Evolutionary conservation across 345 rosid genomes (phyloP).

Genomic region (Pistacia atlantica): DNA sequence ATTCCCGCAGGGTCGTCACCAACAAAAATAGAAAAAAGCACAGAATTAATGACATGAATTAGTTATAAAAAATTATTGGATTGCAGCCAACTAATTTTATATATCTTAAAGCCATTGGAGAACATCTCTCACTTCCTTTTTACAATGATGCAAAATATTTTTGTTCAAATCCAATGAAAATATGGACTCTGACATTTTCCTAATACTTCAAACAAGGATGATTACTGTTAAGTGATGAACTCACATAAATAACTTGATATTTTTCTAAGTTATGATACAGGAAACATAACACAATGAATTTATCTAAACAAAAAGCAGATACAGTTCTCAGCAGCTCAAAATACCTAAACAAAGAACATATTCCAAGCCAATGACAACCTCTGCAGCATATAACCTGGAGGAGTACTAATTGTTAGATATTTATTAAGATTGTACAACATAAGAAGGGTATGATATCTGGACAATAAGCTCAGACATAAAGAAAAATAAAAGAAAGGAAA

Average conservation of each 20-base stretch:
- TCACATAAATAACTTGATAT: neutral
- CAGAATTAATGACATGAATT: neutral
- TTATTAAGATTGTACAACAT: neutral
- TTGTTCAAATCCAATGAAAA: neutral
- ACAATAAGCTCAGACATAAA: neutral
- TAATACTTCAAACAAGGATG: neutral
- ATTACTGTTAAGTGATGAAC: neutral
- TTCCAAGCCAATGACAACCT: conserved; percentile 83
- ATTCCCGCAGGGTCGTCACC: conserved; percentile 52
- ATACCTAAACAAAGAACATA: conserved; percentile 98
- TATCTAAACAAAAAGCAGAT: neutral
- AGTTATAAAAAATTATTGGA: neutral
- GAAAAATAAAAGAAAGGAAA: neutral
- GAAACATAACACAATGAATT: neutral
- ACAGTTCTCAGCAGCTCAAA: conserved; percentile 3
- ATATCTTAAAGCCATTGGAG: neutral
- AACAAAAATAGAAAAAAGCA: neutral
- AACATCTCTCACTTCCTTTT: neutral
- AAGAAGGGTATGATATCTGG: neutral
- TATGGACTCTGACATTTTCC: neutral
- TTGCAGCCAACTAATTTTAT: neutral
- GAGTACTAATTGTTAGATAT: conserved; percentile 4
- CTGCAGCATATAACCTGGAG: conserved; percentile 93
- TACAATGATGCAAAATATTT: neutral
- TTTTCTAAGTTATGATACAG: neutral